Conservation (phyloP, 345 rosid species). For the Boechera divaricarpa region DNA sequence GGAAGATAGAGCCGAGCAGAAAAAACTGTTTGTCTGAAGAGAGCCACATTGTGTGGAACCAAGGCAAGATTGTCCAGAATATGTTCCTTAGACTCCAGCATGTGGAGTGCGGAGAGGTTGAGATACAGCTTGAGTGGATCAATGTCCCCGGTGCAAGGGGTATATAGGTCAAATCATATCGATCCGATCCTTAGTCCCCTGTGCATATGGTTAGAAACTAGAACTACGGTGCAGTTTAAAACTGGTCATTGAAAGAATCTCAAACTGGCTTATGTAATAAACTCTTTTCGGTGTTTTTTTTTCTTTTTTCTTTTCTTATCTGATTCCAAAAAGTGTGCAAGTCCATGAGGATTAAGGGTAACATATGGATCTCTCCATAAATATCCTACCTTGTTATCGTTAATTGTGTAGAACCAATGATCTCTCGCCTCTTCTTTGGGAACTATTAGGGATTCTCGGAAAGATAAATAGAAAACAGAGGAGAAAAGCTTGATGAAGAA, state of each 20-base stretch:
- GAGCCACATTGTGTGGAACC: constrained; percentile 55
- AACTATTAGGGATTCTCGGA: constrained; percentile 24
- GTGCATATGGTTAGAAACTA: constrained; percentile 37
- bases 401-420: background rate
- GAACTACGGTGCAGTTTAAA: background rate
- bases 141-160: constrained; percentile 61
- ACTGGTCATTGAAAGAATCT: constrained; percentile 10
- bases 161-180: constrained; percentile 30
- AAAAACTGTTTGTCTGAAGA: constrained; percentile 65
- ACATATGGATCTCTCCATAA: background rate
- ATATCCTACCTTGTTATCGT: background rate
- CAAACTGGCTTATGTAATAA: constrained; percentile 7
- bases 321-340: background rate
- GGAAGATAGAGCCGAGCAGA: constrained; percentile 53
- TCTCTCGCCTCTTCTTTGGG: background rate
- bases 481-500: background rate
- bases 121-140: constrained; percentile 69
- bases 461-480: background rate
- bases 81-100: constrained; percentile 59
- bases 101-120: constrained; percentile 71
- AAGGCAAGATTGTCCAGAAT: constrained; percentile 66
- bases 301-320: background rate
- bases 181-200: background rate
- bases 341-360: constrained; percentile 4
- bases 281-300: background rate